These are phyloP conservation scores for Rauvolfia tetraphylla DNA, from an alignment of 257 asterid genomes.

Conservation along the genomic window DNA sequence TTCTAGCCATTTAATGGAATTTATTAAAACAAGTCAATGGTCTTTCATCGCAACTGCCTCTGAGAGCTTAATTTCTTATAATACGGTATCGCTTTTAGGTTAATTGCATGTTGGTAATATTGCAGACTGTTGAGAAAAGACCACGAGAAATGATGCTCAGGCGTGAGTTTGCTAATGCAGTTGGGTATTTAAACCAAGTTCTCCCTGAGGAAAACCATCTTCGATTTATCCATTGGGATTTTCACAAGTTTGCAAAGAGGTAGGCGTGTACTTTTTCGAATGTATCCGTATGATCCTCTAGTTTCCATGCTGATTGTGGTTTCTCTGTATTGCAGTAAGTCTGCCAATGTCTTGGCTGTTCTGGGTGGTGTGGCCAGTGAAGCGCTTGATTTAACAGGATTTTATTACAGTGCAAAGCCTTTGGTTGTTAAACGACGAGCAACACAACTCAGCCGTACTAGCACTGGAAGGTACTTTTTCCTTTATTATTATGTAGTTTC, in stretches of 20 bases:
- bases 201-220: constrained; percentile 73
- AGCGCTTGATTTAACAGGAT: constrained; percentile 95
- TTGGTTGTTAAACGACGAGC: constrained; percentile 51
- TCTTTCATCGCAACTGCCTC: neutral
- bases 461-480: constrained; percentile 65
- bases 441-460: constrained; percentile 65
- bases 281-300: constrained; percentile 18
- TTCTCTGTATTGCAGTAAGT: constrained; percentile 61
- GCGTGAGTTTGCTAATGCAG: constrained; percentile 95
- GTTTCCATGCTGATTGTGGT: constrained; percentile 25
- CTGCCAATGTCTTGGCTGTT: constrained; percentile 98
- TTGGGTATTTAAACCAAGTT: constrained; percentile 93
- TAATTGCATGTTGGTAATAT: constrained; percentile 18
- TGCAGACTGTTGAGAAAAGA: constrained; percentile 94
- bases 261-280: constrained; percentile 23
- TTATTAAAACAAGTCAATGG: neutral
- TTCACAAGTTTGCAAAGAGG: constrained; percentile 98
- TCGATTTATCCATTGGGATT: constrained; percentile 97
- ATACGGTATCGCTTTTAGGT: neutral
- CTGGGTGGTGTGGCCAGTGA: constrained; percentile 96
- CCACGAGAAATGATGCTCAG: constrained; percentile 99
- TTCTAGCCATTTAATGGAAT: neutral
- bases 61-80: neutral
- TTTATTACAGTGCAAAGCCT: constrained; percentile 85
- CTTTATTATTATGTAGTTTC: neutral